Percentiles rank a stretch among this genome's conserved stretches.
phyloP scores from a whole-genome alignment of 176 grass and related monocot species.

The Juncus inflexus region DNA sequence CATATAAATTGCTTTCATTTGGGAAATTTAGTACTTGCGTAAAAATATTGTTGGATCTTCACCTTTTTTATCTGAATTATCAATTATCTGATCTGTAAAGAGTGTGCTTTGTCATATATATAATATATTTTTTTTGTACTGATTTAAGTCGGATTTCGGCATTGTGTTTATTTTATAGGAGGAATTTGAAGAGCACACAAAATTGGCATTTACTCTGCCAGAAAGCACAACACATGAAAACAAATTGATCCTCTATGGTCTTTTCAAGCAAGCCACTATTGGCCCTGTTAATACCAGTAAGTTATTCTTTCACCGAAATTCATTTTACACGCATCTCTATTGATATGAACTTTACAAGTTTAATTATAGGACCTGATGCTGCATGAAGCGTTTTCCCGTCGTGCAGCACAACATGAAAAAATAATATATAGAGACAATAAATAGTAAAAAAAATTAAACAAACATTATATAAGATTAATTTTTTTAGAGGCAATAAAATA shows the following conservation, averaged over 20 bases:
- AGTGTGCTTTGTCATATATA: not conserved
- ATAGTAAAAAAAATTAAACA: no score
- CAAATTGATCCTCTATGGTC: slow-evolving; percentile 67
- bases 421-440: no score
- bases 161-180: slow-evolving; percentile 31
- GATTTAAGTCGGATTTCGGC: not conserved
- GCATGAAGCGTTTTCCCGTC: no score
- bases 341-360: not conserved
- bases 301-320: not conserved
- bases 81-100: no score
- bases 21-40: not conserved
- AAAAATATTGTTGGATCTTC: not conserved
- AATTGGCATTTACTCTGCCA: slow-evolving; percentile 63
- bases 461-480: no score
- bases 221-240: slow-evolving; percentile 38
- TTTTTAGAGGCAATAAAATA: no score
- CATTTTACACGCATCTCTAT: not conserved
- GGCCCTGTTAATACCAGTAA: slow-evolving; percentile 55
- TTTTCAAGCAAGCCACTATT: slow-evolving; percentile 66
- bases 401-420: no score
- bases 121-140: not conserved
- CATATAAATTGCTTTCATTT: not conserved
- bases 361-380: not conserved
- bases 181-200: slow-evolving; percentile 60
- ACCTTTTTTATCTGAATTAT: slow-evolving; percentile 6